Conservation (phyloP, 2,329 filamentous ascomycete species). For the Verticillium albo-atrum region DNA sequence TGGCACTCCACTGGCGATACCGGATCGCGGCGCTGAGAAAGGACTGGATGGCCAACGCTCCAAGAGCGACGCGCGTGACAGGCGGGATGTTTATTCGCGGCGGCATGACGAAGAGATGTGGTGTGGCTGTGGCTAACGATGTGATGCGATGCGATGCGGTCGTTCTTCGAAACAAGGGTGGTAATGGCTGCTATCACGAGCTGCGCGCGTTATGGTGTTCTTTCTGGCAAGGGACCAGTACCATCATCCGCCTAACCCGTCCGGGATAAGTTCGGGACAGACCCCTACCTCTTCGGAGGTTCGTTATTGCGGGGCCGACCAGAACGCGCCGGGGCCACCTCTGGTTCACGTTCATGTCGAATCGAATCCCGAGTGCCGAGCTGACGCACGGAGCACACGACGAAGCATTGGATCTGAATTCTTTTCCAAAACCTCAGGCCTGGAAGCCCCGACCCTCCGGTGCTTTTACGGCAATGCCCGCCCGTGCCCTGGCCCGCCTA, state of each 20-base stretch:
- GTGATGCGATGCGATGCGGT: background rate
- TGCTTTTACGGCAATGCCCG: background rate
- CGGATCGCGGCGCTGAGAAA: constrained; percentile 77
- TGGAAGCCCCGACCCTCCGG: background rate
- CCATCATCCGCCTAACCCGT: too few species aligned
- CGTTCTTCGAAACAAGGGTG: background rate
- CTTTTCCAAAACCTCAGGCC: background rate
- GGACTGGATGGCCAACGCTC: constrained; percentile 70
- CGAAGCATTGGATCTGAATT: too few species aligned
- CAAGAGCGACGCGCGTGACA: constrained; percentile 77
- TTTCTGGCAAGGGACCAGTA: background rate
- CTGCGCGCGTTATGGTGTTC: background rate
- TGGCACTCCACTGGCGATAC: constrained; percentile 62
- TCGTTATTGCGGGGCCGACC: background rate
- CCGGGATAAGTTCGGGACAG: background rate
- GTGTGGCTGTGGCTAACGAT: background rate
- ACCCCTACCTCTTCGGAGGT: background rate
- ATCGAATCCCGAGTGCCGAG: background rate
- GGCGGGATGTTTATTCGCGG: constrained; percentile 88
- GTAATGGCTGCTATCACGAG: background rate
- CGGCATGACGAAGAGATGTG: constrained; percentile 53
- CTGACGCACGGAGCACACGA: background rate
- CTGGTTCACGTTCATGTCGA: too few species aligned
- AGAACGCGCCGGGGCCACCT: background rate
- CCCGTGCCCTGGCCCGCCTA: background rate